Conservation (phyloP, 139 green algal species). For the Chara braunii region DNA sequence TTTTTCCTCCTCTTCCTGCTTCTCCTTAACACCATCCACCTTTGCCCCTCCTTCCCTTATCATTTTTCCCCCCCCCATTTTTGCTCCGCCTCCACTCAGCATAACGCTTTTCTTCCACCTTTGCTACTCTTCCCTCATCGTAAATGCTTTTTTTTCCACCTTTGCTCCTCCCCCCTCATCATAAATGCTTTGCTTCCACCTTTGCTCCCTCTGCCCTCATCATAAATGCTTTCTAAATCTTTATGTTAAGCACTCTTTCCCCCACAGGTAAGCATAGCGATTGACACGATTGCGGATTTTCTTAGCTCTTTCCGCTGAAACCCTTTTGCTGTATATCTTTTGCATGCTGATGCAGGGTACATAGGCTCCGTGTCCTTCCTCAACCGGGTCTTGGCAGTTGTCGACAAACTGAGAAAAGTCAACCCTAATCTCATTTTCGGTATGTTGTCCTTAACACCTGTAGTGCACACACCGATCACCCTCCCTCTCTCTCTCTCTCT, state of each 20-base stretch:
- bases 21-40: no score
- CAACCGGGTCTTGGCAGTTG: slow-evolving; percentile 54
- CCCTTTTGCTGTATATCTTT: no score
- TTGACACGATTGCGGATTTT: not conserved
- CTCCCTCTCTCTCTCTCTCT: no score
- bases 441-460: slow-evolving; percentile 16
- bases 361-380: slow-evolving; percentile 74
- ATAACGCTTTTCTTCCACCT: no score
- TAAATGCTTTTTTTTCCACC: no score
- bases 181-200: not conserved
- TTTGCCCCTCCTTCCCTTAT: no score
- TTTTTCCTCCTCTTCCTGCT: no score
- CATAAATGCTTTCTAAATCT: not conserved
- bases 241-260: slow-evolving; percentile 8
- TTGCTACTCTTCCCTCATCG: no score
- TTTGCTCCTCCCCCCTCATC: no score
- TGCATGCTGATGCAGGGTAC: slow-evolving; percentile 59
- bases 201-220: not conserved
- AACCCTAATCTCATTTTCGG: slow-evolving; percentile 56
- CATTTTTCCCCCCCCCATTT: no score
- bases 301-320: not conserved
- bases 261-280: not conserved
- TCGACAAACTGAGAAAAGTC: slow-evolving; percentile 48
- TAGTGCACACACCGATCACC: no score
- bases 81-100: no score